A percentile compares a stretch with the other conserved stretches of the same genome.
These are phyloP conservation scores for Hypoxylon fragiforme DNA, from an alignment of 495 filamentous ascomycete species.

Conservation along the genomic window DNA sequence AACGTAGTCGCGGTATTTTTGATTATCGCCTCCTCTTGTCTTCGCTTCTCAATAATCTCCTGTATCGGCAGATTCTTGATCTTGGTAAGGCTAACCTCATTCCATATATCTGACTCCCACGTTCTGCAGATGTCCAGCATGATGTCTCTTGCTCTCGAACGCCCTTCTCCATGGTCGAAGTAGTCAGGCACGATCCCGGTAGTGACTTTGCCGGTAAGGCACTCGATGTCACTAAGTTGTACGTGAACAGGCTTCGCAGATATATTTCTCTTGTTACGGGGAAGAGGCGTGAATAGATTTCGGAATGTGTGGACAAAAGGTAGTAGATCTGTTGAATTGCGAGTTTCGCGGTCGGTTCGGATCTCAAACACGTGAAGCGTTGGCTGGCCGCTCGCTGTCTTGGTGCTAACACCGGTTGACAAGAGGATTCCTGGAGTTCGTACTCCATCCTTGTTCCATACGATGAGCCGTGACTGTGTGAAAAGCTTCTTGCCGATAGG, in stretches of 20 bases:
- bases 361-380: conserved; percentile 79
- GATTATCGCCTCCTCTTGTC: conserved; percentile 60
- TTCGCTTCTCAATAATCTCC: conserved; percentile 70
- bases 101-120: conserved; percentile 76
- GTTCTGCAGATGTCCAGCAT: conserved; percentile 63
- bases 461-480: conserved; percentile 68
- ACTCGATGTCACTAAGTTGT: conserved; percentile 74
- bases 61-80: conserved; percentile 78
- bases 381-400: conserved; percentile 60
- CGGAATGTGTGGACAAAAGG: conserved; percentile 75
- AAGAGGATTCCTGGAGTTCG: conserved; percentile 79
- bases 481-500: conserved; percentile 83
- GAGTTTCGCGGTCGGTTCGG: conserved; percentile 58
- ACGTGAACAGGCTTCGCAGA: conserved; percentile 64
- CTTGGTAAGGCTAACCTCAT: conserved; percentile 79
- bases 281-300: conserved; percentile 60
- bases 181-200: conserved; percentile 62
- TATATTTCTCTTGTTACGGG: conserved; percentile 61
- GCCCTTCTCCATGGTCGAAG: conserved; percentile 49
- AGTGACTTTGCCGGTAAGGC: conserved; percentile 72
- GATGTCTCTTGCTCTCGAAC: conserved; percentile 57
- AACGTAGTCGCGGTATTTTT: conserved; percentile 60
- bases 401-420: conserved; percentile 65
- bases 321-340: conserved; percentile 76
- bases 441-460: conserved; percentile 70